phyloP scores from a whole-genome alignment of 805 yeast genomes.

The Candida nanaspora region DNA sequence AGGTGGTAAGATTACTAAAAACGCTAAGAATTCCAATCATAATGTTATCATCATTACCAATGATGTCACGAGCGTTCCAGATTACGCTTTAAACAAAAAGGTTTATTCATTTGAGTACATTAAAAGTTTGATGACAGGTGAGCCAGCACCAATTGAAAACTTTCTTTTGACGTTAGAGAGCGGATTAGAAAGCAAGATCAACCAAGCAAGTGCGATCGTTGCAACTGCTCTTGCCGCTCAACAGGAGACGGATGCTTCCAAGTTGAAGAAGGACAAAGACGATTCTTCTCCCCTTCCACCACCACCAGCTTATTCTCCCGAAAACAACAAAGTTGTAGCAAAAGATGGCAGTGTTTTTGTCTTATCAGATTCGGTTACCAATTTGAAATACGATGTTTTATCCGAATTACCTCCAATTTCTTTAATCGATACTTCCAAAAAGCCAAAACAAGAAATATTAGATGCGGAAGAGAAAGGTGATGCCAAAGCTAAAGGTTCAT shows the following conservation, averaged over 20 bases:
- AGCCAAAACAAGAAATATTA: background rate
- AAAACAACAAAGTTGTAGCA: background rate
- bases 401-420: background rate
- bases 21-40: slow-evolving; percentile 2
- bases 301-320: background rate
- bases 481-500: slow-evolving; percentile 22
- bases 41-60: slow-evolving; percentile 12
- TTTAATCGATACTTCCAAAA: background rate
- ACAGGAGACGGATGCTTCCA: too few species aligned
- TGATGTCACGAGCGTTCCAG: slow-evolving; percentile 9
- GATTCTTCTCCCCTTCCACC: background rate
- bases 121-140: background rate
- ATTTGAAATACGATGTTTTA: background rate
- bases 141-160: slow-evolving; percentile 5
- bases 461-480: background rate
- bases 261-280: too few species aligned
- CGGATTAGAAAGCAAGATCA: background rate
- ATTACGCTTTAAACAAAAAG: background rate
- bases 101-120: background rate
- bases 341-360: background rate
- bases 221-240: slow-evolving; percentile 1
- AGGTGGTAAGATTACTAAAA: slow-evolving; percentile 12
- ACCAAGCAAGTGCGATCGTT: background rate
- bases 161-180: slow-evolving; percentile 9
- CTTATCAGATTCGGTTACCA: background rate